Conservation (phyloP, 2,329 filamentous ascomycete genomes). For the Ascochyta pisi region DNA sequence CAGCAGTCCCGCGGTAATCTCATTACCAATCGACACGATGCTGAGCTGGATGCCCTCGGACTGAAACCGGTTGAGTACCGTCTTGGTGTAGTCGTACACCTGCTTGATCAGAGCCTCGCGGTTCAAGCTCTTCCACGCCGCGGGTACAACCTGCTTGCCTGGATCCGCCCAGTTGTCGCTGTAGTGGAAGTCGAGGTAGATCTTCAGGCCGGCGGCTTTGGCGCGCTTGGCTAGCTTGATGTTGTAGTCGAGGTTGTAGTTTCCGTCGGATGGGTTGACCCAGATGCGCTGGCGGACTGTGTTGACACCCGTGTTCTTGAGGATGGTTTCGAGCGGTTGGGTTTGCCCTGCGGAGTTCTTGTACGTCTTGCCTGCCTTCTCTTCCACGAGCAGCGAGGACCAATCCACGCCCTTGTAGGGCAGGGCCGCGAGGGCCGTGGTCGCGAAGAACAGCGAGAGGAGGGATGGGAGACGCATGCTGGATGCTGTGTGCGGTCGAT, state of each 20-base stretch:
- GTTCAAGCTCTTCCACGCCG: conserved; percentile 66
- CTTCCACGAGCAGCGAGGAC: conserved; percentile 71
- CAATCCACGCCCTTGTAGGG: conserved; percentile 73
- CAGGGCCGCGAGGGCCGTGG: conserved; percentile 55
- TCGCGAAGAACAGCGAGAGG: conserved; percentile 28
- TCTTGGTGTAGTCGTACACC: conserved; percentile 73
- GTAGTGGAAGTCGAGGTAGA: conserved; percentile 71
- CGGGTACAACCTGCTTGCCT: conserved; percentile 65
- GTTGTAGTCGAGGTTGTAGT: conserved; percentile 75
- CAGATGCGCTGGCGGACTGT: conserved; percentile 74
- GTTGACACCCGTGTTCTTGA: conserved; percentile 69
- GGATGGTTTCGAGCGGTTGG: conserved; percentile 67
- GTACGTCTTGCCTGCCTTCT: conserved; percentile 67
- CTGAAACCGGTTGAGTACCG: conserved; percentile 67
- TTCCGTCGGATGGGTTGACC: conserved; percentile 68
- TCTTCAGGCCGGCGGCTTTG: conserved; percentile 65
- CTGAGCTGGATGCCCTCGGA: conserved; percentile 61
- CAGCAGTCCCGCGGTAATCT: conserved; percentile 71
- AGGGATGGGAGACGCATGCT: conserved; percentile 40
- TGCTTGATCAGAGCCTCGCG: conserved; percentile 66
- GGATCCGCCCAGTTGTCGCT: conserved; percentile 77
- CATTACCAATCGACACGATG: conserved; percentile 76
- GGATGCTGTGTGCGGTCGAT: not conserved
- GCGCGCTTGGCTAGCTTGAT: conserved; percentile 70
- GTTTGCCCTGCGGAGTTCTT: conserved; percentile 61